phyloP scores from a whole-genome alignment of 2,329 filamentous ascomycete genomes.

The Talaromyces sp. region DNA sequence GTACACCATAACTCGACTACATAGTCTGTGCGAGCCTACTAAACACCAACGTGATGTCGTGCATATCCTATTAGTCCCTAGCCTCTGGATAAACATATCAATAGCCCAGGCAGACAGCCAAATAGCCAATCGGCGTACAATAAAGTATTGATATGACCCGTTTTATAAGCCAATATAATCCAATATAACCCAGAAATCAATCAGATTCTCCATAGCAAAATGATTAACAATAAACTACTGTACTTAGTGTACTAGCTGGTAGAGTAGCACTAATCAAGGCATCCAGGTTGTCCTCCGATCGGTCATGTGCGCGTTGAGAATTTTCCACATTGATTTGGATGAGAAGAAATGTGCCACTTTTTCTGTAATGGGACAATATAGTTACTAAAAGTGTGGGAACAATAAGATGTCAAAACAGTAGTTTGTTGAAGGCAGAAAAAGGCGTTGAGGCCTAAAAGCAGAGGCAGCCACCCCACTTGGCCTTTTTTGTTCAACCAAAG shows the following conservation, averaged over 20 bases:
- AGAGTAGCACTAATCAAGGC: slow-evolving; percentile 6
- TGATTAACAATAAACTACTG: slow-evolving; percentile 1
- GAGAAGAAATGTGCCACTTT: slow-evolving; percentile 1
- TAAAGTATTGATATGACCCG: not conserved
- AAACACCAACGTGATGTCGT: slow-evolving; percentile 5
- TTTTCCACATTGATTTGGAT: not conserved
- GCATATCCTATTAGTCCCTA: slow-evolving; percentile 2
- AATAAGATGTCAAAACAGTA: not conserved
- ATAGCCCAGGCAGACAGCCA: not conserved
- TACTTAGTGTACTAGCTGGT: not conserved
- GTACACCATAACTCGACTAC: not conserved
- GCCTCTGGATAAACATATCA: not conserved
- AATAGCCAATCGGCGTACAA: not conserved
- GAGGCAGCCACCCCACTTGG: slow-evolving; percentile 9
- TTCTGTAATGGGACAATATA: not conserved
- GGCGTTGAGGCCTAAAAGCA: slow-evolving; percentile 4
- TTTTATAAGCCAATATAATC: not conserved
- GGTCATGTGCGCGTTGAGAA: slow-evolving; percentile 6
- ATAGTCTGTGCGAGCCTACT: slow-evolving; percentile 9
- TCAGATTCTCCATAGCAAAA: not conserved
- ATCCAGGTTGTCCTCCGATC: not conserved
- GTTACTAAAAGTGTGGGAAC: not conserved
- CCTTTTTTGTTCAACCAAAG: not conserved
- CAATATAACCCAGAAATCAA: not conserved
- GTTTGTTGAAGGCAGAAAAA: not conserved